Conservation (phyloP, 805 yeast genomes). For the Teunomyces funiuensis region DNA sequence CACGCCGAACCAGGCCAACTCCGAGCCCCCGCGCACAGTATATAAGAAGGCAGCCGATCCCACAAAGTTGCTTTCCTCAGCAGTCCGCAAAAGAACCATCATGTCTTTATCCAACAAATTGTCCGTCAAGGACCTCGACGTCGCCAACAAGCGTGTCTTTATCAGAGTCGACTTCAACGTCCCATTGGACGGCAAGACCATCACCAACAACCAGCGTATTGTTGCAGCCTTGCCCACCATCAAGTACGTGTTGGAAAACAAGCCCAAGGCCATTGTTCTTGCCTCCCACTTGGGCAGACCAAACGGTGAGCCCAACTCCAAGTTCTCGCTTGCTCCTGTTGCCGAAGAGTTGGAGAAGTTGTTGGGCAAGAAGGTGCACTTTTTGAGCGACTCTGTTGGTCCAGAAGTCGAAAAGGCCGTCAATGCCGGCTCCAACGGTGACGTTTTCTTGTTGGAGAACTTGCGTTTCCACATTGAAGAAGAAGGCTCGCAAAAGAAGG, state of each 20-base stretch:
- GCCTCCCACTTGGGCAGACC: constrained; percentile 99
- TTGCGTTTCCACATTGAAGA: constrained; percentile 97
- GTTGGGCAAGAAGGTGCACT: constrained; percentile 67
- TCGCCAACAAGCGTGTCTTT: constrained; percentile 91
- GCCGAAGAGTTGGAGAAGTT: constrained; percentile 83
- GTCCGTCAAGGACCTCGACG: constrained; percentile 86
- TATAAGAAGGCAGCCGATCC: constrained; percentile 3
- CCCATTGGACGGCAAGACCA: constrained; percentile 91
- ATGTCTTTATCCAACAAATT: constrained; percentile 96
- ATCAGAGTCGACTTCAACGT: constrained; percentile 97
- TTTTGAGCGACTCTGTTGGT: constrained; percentile 92
- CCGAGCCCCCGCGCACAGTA: constrained; percentile 3
- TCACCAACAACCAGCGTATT: constrained; percentile 99
- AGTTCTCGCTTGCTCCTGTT: constrained; percentile 92
- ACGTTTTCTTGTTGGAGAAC: constrained; percentile 91
- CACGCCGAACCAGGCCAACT: constrained; percentile 1
- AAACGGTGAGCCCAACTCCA: constrained; percentile 84
- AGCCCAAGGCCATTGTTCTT: constrained; percentile 86
- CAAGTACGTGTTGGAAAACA: constrained; percentile 86
- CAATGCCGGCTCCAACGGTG: constrained; percentile 70
- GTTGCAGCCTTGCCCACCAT: constrained; percentile 99
- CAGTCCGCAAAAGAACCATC: constrained; percentile 4
- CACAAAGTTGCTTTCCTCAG: not conserved
- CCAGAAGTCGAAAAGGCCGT: constrained; percentile 81
- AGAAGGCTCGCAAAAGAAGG: constrained; percentile 90